Conservation (phyloP, 2,329 filamentous ascomycete species). For the Nothophoma quercina region DNA sequence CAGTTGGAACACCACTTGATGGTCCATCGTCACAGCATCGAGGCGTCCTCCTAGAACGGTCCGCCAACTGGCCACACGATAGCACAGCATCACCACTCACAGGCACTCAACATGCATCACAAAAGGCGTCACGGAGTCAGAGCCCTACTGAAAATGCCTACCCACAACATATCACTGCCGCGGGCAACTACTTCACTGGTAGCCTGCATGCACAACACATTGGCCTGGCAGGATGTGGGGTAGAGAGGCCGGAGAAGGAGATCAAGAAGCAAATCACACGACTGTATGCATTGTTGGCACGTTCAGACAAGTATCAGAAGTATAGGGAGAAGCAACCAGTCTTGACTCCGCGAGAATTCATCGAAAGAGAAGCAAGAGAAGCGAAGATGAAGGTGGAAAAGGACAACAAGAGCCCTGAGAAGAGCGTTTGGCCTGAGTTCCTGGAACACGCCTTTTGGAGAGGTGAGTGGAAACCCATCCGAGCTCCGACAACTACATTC, state of each 20-base stretch:
- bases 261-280: constrained; percentile 38
- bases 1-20: constrained; percentile 28
- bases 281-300: constrained; percentile 39
- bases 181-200: constrained; percentile 36
- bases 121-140: constrained; percentile 43
- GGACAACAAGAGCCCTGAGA: constrained; percentile 41
- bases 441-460: constrained; percentile 58
- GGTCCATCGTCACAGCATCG: constrained; percentile 24
- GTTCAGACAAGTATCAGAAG: constrained; percentile 54
- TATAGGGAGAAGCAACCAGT: constrained; percentile 54
- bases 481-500: neutral
- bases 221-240: constrained; percentile 25
- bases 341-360: constrained; percentile 25
- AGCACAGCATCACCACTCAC: constrained; percentile 23
- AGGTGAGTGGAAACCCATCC: constrained; percentile 43
- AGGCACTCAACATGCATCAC: constrained; percentile 20
- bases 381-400: constrained; percentile 23
- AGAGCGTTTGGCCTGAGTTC: constrained; percentile 55
- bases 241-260: constrained; percentile 39
- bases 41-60: constrained; percentile 52
- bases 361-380: constrained; percentile 29
- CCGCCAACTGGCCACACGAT: constrained; percentile 51
- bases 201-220: constrained; percentile 35
- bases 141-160: constrained; percentile 39
- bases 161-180: constrained; percentile 23